Conservation (phyloP, 306 rosid genomes). For the Fragaria nilgerrensis region DNA sequence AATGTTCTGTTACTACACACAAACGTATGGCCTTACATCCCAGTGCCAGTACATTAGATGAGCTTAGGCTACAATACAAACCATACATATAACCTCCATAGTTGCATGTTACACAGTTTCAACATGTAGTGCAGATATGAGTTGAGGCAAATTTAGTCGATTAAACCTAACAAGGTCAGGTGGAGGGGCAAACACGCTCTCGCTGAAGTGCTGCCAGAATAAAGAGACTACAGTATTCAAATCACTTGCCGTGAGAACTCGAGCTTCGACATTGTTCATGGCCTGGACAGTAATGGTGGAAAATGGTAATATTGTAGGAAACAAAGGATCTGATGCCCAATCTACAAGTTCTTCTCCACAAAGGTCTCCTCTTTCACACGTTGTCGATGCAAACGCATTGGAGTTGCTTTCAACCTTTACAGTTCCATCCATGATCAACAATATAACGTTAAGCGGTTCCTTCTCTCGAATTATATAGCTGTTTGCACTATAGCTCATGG, state of each 20-base stretch:
- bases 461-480: slow-evolving; percentile 3
- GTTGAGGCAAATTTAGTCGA: not conserved
- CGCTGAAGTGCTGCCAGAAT: not conserved
- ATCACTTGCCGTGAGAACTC: not conserved
- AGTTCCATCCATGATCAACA: slow-evolving; percentile 4
- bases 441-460: not conserved
- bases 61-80: not conserved
- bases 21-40: too few relatives aligned
- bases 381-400: not conserved
- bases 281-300: not conserved
- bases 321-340: not conserved
- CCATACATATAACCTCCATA: not conserved
- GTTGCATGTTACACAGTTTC: not conserved
- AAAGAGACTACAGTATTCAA: not conserved
- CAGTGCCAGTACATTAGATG: too few relatives aligned
- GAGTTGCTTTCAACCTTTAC: not conserved
- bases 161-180: not conserved
- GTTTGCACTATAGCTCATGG: not conserved
- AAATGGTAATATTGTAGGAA: not conserved
- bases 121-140: not conserved
- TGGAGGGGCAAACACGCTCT: not conserved
- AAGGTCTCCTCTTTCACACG: not conserved
- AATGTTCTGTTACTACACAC: too few relatives aligned
- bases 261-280: not conserved
- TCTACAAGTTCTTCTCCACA: not conserved